A percentile compares a stretch with the other conserved stretches of the same genome.
Evolutionary conservation across 192 early-diverging fungal genomes (phyloP).

Genomic region (Coemansia sp.): DNA sequence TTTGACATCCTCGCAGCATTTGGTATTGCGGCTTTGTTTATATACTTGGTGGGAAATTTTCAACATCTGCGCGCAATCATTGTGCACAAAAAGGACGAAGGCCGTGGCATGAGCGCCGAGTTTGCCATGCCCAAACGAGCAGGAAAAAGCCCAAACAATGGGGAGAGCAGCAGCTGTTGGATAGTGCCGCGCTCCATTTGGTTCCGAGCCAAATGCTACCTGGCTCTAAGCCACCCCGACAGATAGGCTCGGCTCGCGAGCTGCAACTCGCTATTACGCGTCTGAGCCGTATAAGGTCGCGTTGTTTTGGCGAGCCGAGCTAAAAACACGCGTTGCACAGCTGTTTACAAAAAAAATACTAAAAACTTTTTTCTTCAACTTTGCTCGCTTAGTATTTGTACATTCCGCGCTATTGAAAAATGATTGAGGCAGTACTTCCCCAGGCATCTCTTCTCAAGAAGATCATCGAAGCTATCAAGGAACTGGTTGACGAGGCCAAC

Average conservation of each 20-base stretch:
- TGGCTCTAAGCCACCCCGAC: neutral
- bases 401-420: slow-evolving; percentile 22
- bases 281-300: too few relatives aligned
- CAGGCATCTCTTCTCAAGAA: slow-evolving; percentile 89
- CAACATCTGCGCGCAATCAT: too few relatives aligned
- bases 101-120: too few relatives aligned
- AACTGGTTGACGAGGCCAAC: slow-evolving; percentile 94
- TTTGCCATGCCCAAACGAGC: too few relatives aligned
- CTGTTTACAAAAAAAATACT: neutral
- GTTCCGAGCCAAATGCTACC: too few relatives aligned
- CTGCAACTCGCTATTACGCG: neutral
- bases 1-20: too few relatives aligned
- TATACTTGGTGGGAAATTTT: too few relatives aligned
- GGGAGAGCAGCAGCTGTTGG: too few relatives aligned
- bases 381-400: slow-evolving; percentile 5
- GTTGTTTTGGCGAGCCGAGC: slow-evolving; percentile 5
- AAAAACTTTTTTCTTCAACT: neutral
- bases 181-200: too few relatives aligned
- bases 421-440: slow-evolving; percentile 90
- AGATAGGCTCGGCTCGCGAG: slow-evolving; percentile 1
- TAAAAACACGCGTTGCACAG: neutral
- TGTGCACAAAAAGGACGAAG: too few relatives aligned
- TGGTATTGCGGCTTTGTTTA: too few relatives aligned
- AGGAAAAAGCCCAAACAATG: too few relatives aligned
- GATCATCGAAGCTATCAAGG: slow-evolving; percentile 95